Evolutionary conservation across 2,329 filamentous ascomycete genomes (phyloP), one percentile per base, ranked within the genome.

Genomic region (Aspergillus intermedius): DNA sequence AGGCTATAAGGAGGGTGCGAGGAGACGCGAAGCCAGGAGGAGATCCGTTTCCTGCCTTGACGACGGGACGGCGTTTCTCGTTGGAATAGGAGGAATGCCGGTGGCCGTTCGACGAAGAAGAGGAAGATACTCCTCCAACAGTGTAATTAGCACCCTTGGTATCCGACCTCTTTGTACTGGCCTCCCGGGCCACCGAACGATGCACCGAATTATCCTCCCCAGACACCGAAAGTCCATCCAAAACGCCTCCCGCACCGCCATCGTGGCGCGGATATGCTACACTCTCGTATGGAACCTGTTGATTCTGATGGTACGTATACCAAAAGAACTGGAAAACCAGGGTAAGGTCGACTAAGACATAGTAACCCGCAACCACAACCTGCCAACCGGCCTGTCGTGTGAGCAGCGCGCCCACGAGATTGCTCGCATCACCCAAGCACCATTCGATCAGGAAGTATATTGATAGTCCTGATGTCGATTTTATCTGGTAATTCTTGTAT

Each of bases 351-450:
- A 86, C 83, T 22, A 78, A 77, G 44, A 84, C 81, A 60, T 86
- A 86, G 66, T 86, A 86, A 19, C 67, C 70, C 1, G 82, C 83
- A 44, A 86, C 75, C 7, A 83, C 75, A 37, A 85, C 74, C 69
- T 86, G 83, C 80, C 83, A 86, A 44, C 73, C 72, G 17, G 83
- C 83, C 61, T 86, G 83, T 19, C 77, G 71, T 5, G 82, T 83
- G 58, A 84, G 78, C 9, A 85, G 53, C 2, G 80, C 82, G 7
- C 83, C 83, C 3, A 84, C 58, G 17, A 86, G 66, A 49, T 86
- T 86, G 42, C 79, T 77, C 46, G 80, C 55, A 63, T 86, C 83
- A 42, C 83, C 83, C 28, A 84, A 61, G 56, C 82, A 76, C 83
- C 83, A 86, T 65, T 83, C 82, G 2, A 78, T 71, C 43, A 86